phyloP scores from a whole-genome alignment of 2,329 filamentous ascomycete species.

The Claviceps maximensis region DNA sequence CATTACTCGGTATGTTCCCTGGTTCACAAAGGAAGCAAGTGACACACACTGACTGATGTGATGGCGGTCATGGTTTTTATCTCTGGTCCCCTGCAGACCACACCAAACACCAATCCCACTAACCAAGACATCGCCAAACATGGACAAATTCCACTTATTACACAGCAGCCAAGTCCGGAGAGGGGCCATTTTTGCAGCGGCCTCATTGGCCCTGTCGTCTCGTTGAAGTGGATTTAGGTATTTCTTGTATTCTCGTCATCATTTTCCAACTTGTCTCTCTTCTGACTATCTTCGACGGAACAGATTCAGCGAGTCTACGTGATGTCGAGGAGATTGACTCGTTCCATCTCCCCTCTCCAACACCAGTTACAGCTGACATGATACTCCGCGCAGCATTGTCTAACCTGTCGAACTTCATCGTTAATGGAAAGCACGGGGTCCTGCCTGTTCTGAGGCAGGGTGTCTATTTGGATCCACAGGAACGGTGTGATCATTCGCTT shows the following conservation, averaged over 20 bases:
- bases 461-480: not conserved
- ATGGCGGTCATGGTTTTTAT: not conserved
- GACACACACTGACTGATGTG: conserved; percentile 2
- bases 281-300: not conserved
- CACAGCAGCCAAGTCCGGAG: not conserved
- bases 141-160: not conserved
- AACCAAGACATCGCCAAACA: conserved; percentile 1
- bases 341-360: not conserved
- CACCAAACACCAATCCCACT: not conserved
- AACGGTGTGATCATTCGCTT: not conserved
- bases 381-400: not conserved
- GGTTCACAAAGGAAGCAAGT: not conserved
- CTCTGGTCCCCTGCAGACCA: not conserved
- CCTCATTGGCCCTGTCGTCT: not conserved
- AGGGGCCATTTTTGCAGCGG: not conserved
- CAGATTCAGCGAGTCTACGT: not conserved
- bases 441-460: not conserved
- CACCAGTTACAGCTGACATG: not conserved
- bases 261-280: not conserved
- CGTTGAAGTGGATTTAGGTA: not conserved
- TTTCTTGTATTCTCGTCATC: not conserved
- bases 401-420: not conserved
- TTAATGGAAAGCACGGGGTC: not conserved
- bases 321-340: not conserved
- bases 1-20: not conserved